These are phyloP conservation scores for Fistulinella cinereoalba DNA, from an alignment of 1,284 basidiomycete species.

Conservation along the genomic window DNA sequence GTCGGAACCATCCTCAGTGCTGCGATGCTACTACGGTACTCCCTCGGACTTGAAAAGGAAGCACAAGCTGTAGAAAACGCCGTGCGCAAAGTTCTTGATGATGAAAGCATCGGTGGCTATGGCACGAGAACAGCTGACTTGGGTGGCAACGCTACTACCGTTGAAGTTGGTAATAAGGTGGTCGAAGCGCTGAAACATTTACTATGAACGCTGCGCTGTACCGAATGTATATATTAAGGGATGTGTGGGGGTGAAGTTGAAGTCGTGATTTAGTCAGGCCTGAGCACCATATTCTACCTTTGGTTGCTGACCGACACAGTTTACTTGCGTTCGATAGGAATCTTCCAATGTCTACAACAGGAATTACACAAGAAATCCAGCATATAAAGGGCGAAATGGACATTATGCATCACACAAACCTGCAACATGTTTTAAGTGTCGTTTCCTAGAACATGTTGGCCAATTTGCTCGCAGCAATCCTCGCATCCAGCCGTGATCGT, in stretches of 20 bases:
- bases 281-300: too few relatives aligned
- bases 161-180: slow-evolving; percentile 83
- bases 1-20: slow-evolving; percentile 96
- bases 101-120: slow-evolving; percentile 65
- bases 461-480: slow-evolving; percentile 82
- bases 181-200: slow-evolving; percentile 72
- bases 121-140: slow-evolving; percentile 88
- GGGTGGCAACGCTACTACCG: slow-evolving; percentile 75
- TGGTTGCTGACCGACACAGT: neutral
- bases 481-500: slow-evolving; percentile 68
- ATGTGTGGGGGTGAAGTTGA: too few relatives aligned
- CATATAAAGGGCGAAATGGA: slow-evolving; percentile 12
- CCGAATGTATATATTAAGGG: neutral
- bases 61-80: slow-evolving; percentile 86
- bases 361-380: slow-evolving; percentile 18
- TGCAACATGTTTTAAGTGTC: too few relatives aligned
- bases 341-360: neutral
- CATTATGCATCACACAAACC: slow-evolving; percentile 5
- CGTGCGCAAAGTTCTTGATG: slow-evolving; percentile 87
- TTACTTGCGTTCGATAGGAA: too few relatives aligned
- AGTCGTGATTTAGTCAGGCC: too few relatives aligned
- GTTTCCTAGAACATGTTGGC: slow-evolving; percentile 55
- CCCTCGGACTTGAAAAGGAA: slow-evolving; percentile 81
- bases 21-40: slow-evolving; percentile 94
- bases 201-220: slow-evolving; percentile 38